Evolutionary conservation across 129 eudicot species (phyloP).

Genomic region (Chrysanthemum lavandulifolium): DNA sequence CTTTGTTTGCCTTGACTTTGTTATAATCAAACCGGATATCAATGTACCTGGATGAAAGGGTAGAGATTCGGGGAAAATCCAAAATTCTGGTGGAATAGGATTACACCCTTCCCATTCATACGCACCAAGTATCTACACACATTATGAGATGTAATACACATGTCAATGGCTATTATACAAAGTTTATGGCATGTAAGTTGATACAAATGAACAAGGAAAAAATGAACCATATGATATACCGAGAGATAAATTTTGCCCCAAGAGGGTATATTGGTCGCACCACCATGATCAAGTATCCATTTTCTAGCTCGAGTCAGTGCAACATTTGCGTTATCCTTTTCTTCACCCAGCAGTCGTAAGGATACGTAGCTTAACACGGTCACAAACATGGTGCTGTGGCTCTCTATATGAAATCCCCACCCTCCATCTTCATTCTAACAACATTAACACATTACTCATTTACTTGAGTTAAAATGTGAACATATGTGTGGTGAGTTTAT

Average conservation of each 20-base stretch:
- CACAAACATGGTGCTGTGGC: conserved; percentile 68
- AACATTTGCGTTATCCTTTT: conserved; percentile 43
- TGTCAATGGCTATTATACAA: no score
- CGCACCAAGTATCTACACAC: conserved; percentile 61
- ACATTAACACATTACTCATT: no score
- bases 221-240: conserved; percentile 29
- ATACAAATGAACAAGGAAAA: no score
- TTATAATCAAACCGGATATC: background rate
- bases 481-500: no score
- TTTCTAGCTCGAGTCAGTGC: conserved; percentile 46
- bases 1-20: no score
- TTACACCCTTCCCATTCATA: conserved; percentile 79
- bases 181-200: no score
- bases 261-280: conserved; percentile 57
- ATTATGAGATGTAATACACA: background rate
- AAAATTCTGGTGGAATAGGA: conserved; percentile 82
- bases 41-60: conserved; percentile 72
- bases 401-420: conserved; percentile 76
- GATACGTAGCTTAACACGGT: conserved; percentile 53
- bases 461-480: no score
- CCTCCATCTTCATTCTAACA: conserved; percentile 75
- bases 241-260: conserved; percentile 76
- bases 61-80: conserved; percentile 60
- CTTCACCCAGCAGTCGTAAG: conserved; percentile 56
- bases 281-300: conserved; percentile 84